Base-by-base conservation (phyloP, 768 basidiomycete species). In the Auricularia auricula-judae region DNA sequence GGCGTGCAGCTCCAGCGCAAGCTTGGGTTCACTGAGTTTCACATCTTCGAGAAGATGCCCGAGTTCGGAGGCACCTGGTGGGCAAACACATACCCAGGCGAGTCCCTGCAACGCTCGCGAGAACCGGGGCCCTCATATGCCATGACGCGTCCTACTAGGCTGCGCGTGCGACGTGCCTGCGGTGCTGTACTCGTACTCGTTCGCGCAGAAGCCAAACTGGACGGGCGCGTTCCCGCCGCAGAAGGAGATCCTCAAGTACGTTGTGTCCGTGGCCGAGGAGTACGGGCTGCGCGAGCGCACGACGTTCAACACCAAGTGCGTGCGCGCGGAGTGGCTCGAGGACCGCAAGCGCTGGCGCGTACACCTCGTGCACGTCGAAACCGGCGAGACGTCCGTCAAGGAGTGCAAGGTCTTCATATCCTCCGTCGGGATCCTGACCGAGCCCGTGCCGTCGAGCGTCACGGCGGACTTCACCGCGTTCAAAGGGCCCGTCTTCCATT, bases 401-500 rank as follows among this genome's bases (percentile, higher is more conserved):
- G 53, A 54, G 18, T 54, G 53, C 29, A n/a, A n/a, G 29, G 53
- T 54, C 29, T 29, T 54, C 18, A 54, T 54, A 1, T n/a, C 53
- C 7, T n/a, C n/a, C 29, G 53, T 54, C 29, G 53, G 53, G 11
- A 29, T 29, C 18, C 29, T 54, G 11, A 54, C n/a, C 53, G n/a
- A 54, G 53, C 53, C 53, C 7, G 29, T n/a, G 11, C n/a, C 53
- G 18, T 7, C 53, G 29, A 54, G 53, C 43, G 58, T 65, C 33
- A 63, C 65, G 3, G 59, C 62, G 10, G 66, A 64, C 42, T 58
- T 61, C 18, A 34, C 66, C 14, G 56, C 65, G 18, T 72, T 72
- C 36, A 42, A 64, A 23, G 71, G 71, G 0, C 10, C 21, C 1
- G 62, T 72, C 34, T 68, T 70, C 63, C 71, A 72, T 64, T 65